Base-by-base conservation (phyloP, 768 basidiomycete genomes). In the Trametes meyenii region DNA sequence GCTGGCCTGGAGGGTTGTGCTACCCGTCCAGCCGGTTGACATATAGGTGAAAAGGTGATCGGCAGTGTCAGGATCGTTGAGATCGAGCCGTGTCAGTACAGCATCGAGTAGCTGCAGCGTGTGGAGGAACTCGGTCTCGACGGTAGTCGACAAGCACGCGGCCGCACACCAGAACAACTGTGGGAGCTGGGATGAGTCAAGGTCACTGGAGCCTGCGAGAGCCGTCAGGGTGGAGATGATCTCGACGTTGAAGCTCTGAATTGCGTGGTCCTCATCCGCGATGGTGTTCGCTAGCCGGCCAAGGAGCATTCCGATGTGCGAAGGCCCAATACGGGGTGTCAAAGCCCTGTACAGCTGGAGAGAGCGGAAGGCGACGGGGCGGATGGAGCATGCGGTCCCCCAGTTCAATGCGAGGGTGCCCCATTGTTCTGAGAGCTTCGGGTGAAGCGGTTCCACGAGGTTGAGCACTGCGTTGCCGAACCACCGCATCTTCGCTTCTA, bases 281-380 rank as follows among this genome's bases (percentile, higher is more conserved):
- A 96, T 84, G 11, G 91, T 93, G 67, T 88, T 91, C 16, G 92
- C 92, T 8, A 96, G 76, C 26, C 95, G 84, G 33, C 90, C 90
- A 3, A 98, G 81, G 23, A 96, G 79, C 50, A 89, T 82, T 1
- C 90, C 90, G 17, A 97, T 79, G 72, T 92, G 88, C 8, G 80
- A 75, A 58, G 87, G 84, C 54, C 85, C 86, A 42, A 93, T 81
- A 26, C 82, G 78, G 0, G 93, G 89, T 70, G 86, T 83, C 21
- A 97, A 77, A 0, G 89, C 85, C 39, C 93, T 87, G 75, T 92
- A 94, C n/a, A 94, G 79, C 71, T 97, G 95, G 61, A 97, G 78
- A 11, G 94, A 96, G 35, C 94, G 84, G 75, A 91, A 92, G 2
- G 96, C 94, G 19, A 87, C 86, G 40, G 87, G 85, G 49, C 93